Percentiles rank a stretch among this genome's conserved stretches.
Conservation (phyloP, 805 yeast species). For the Candida alai region DNA sequence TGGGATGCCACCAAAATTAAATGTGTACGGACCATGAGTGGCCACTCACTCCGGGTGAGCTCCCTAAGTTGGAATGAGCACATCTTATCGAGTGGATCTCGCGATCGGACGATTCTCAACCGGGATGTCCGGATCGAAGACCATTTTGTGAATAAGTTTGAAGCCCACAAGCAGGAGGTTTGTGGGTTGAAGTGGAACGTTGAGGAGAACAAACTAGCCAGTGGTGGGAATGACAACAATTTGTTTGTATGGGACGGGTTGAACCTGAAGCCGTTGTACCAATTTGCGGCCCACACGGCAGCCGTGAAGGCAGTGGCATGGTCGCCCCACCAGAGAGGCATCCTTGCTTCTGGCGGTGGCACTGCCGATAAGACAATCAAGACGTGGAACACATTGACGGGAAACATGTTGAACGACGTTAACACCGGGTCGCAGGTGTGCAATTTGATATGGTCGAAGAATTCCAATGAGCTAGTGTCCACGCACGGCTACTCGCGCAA, state of each 20-base stretch:
- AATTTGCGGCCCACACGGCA: constrained; percentile 80
- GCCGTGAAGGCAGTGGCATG: constrained; percentile 97
- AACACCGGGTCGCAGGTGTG: constrained; percentile 97
- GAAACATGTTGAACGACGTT: constrained; percentile 68
- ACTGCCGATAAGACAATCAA: constrained; percentile 88
- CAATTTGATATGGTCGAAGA: constrained; percentile 88
- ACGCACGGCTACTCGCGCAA: constrained; percentile 93
- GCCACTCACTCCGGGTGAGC: constrained; percentile 81
- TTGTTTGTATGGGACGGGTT: constrained; percentile 86
- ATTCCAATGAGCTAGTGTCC: constrained; percentile 87
- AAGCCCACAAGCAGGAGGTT: constrained; percentile 85
- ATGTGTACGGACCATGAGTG: constrained; percentile 87
- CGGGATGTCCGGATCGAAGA: constrained; percentile 88
- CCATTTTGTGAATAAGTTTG: constrained; percentile 70
- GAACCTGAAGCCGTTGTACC: constrained; percentile 62
- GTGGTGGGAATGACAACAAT: constrained; percentile 93
- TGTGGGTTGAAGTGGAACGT: constrained; percentile 95
- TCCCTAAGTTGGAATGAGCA: constrained; percentile 94
- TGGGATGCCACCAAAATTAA: constrained; percentile 87
- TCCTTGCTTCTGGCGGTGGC: constrained; percentile 95
- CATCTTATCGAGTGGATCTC: constrained; percentile 78
- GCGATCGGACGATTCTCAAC: constrained; percentile 81
- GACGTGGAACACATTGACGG: constrained; percentile 88
- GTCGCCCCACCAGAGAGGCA: constrained; percentile 96
- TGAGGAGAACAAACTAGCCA: constrained; percentile 86